Base-by-base conservation (phyloP, 495 filamentous ascomycete genomes). In the Annulohypoxylon bovei region DNA sequence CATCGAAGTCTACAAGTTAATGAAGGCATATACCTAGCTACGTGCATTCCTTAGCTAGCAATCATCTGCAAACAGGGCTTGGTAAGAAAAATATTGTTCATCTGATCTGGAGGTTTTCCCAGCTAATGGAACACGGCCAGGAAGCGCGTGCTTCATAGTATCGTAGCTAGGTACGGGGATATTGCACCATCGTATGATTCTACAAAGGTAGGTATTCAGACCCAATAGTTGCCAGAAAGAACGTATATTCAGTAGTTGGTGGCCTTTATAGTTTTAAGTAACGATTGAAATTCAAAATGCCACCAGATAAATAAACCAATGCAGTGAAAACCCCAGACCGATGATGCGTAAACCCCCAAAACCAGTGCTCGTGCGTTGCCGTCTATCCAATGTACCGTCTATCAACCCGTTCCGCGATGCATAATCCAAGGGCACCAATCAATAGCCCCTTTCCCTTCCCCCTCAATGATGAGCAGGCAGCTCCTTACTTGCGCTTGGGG, bases 401-500 rank as follows among this genome's bases (percentile, higher is more conserved):
- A 40, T 32, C 30, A 32, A 32, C 30, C 8, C 30, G 8, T 32
- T 32, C 30, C 4, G 30, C 30, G 8, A 32, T 32, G n/a, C n/a
- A n/a, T n/a, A n/a, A n/a, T n/a, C n/a, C n/a, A n/a, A n/a, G n/a
- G n/a, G n/a, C n/a, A n/a, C n/a, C n/a, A n/a, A n/a, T n/a, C n/a
- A n/a, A n/a, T n/a, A n/a, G n/a, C n/a, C n/a, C n/a, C n/a, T n/a
- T n/a, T n/a, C n/a, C n/a, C n/a, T n/a, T n/a, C n/a, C n/a, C n/a
- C n/a, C n/a, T n/a, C n/a, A n/a, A n/a, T n/a, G n/a, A n/a, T n/a
- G 30, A 4, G 30, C 30, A 32, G 18, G 25, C 14, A 14, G 25
- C 37, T 30, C 1, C 23, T 16, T 27, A 59, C 49, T 50, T 56
- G 50, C 68, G 62, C 61, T 75, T 76, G 14, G 68, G 6, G 53